Evolutionary conservation across 164 flowering plant species (phyloP), one percentile per base, ranked within the genome.

Genomic region (Annona cherimola): DNA sequence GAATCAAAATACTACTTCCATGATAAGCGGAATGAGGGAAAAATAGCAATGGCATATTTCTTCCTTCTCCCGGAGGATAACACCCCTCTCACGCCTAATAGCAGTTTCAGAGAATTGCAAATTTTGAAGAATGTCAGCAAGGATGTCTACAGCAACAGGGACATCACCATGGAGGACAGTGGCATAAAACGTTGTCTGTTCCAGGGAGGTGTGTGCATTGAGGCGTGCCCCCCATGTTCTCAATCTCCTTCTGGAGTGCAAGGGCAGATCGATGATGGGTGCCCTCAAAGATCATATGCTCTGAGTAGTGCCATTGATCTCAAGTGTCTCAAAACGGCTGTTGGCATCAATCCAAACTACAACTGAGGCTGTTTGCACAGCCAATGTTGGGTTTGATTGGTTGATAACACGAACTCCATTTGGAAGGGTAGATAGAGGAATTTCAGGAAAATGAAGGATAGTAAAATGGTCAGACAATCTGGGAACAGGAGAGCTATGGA

Each of bases 261-360:
- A 87, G 72, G n/a, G 84, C 88, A 0, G 83, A 41, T 73, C 95
- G 76, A 76, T 60, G 79, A 69, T 71, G 83, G 0, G 97, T 92
- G 41, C 97, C 97, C 83, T 90, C 90, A 72, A 92, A 92, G 14
- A 89, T 86, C 93, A 92, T 89, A 69, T 89, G 95, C 84, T 92
- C 97, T 6, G 90, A 75, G 71, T 90, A 92, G 75, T 92, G 97
- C 97, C 97, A 68, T 89, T 92, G 8, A 86, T 84, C 71, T 83
- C 85, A 0, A 86, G 92, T n/a, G 84, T 76, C 87, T 92, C 95
- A 72, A 84, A 92, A 57, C 97, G 71, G 54, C 94, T 88, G n/a
- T 95, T 95, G 1, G 97, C 90, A 63, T 92, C 95, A 78, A 92
- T 88, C 91, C 92, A 90, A 3, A 92, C 92, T 8, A 93, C 95